Conservation (phyloP, 345 rosid species). For the Cardamine resedifolia region DNA sequence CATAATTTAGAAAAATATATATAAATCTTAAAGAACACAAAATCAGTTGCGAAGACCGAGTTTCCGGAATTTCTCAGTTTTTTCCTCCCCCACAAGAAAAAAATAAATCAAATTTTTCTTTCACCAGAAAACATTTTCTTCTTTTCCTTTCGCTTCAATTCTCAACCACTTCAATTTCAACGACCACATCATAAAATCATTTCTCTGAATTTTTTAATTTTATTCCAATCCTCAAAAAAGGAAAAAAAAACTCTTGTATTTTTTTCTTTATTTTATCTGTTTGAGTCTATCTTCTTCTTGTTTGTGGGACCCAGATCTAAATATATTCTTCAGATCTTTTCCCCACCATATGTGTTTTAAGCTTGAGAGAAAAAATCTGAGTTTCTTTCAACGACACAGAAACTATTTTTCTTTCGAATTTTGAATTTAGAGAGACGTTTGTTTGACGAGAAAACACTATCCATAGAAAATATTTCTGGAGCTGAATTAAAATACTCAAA, state of each 20-base stretch:
- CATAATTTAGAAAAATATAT: not conserved
- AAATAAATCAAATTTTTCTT: not conserved
- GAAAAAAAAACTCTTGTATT: not conserved
- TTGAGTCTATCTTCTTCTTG: slow-evolving; percentile 30
- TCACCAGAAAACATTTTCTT: not conserved
- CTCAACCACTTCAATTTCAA: slow-evolving; percentile 38
- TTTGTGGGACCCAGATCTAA: slow-evolving; percentile 40
- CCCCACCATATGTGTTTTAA: slow-evolving; percentile 26
- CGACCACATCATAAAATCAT: slow-evolving; percentile 14
- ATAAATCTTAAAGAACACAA: not conserved
- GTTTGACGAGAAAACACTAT: slow-evolving; percentile 21
- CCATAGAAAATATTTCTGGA: not conserved
- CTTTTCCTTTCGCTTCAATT: slow-evolving; percentile 34
- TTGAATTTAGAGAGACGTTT: slow-evolving; percentile 33
- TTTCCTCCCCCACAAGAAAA: slow-evolving; percentile 1
- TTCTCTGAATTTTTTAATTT: not conserved
- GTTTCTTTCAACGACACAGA: slow-evolving; percentile 34
- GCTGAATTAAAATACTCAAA: not conserved
- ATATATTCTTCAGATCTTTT: slow-evolving; percentile 30
- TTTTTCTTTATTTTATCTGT: not conserved
- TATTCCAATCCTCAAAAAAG: slow-evolving; percentile 24
- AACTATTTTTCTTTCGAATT: slow-evolving; percentile 1
- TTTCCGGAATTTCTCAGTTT: slow-evolving; percentile 26
- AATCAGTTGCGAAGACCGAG: slow-evolving; percentile 24
- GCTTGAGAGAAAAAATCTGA: slow-evolving; percentile 27